Base-by-base conservation (phyloP, 306 rosid species). In the Senna tora region DNA sequence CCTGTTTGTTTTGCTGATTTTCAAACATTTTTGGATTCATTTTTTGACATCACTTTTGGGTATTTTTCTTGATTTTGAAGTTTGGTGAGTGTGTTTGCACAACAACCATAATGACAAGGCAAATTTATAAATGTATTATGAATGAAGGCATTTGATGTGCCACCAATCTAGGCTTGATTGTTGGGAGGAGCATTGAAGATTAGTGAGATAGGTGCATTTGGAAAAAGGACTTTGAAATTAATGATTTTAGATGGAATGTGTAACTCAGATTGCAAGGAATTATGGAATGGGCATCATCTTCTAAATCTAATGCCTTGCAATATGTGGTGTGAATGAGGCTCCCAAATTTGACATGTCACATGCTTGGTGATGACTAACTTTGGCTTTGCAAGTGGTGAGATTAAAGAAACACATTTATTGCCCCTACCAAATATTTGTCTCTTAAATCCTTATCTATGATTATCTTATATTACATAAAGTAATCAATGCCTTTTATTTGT, bases 141-240 rank as follows among this genome's bases (percentile, higher is more conserved):
- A 25, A 25, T 25, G 30, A 3, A 25, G 30, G 30, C 30, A 25
- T 25, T 25, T 25, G 30, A 3, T 25, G 30, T 25, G 53, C 74
- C 82, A 38, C 72, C 49, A 15, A 55, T 72, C 33, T 12, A 22
- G 77, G 69, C 82, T 58, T 78, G 75, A 78, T 68, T 76, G 51
- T 46, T 57, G 79, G 67, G 56, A 47, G 30, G 56, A 58, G 21
- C 9, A 38, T 4, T 20, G 19, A 69, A 38, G 62, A 53, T 9
- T 32, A 20, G 1, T 25, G 33, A 59, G 65, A 59, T 38, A 16
- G 25, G 16, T 25, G 65, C 72, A 53, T 16, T 12, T 12, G 16
- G 32, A 33, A 4, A 4, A 21, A 32, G 65, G 52, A 36, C 65
- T 73, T 22, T 30, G 30, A 47, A 47, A 47, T 14, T 15, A 4